Percentiles rank a stretch among this genome's conserved stretches.
Conservation (phyloP, 257 asterid species). For the Nicotiana undulata region DNA sequence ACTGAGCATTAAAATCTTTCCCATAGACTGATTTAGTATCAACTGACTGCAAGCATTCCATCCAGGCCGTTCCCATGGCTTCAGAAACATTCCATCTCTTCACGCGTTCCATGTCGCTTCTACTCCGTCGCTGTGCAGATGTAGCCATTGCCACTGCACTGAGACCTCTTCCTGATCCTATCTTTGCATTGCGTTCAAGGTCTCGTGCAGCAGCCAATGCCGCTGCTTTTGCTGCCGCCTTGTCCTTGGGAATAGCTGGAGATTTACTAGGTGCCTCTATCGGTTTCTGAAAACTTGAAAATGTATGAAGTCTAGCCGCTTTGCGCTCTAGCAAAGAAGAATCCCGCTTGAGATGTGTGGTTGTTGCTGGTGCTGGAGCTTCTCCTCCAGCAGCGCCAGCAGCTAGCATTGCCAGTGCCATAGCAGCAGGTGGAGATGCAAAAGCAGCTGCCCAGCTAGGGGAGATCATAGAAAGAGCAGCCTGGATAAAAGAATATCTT, state of each 20-base stretch:
- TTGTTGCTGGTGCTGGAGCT: slow-evolving; percentile 47
- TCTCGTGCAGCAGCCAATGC: slow-evolving; percentile 99
- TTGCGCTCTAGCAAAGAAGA: slow-evolving; percentile 88
- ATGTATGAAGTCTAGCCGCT: slow-evolving; percentile 67
- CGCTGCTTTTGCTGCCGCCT: slow-evolving; percentile 97
- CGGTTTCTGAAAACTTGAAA: slow-evolving; percentile 94
- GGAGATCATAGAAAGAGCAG: slow-evolving; percentile 94
- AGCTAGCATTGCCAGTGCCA: slow-evolving; percentile 97
- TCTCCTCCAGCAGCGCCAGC: slow-evolving; percentile 99
- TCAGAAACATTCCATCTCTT: slow-evolving; percentile 96
- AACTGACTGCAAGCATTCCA: slow-evolving; percentile 87
- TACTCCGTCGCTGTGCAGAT: slow-evolving; percentile 77
- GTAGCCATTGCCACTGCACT: slow-evolving; percentile 99
- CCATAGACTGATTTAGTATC: slow-evolving; percentile 93
- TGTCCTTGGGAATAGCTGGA: slow-evolving; percentile 73
- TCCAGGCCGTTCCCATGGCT: slow-evolving; percentile 99
- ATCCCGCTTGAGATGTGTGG: slow-evolving; percentile 84
- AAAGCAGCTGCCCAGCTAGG: slow-evolving; percentile 99
- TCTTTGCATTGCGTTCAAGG: slow-evolving; percentile 94
- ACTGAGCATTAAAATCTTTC: slow-evolving; percentile 85
- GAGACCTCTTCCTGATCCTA: slow-evolving; percentile 99
- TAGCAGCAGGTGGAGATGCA: slow-evolving; percentile 99
- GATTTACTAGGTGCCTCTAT: slow-evolving; percentile 66
- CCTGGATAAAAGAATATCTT: slow-evolving; percentile 32
- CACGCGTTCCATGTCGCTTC: slow-evolving; percentile 80